Conservation (phyloP, 768 basidiomycete species). For the Boletus coccyginus region DNA sequence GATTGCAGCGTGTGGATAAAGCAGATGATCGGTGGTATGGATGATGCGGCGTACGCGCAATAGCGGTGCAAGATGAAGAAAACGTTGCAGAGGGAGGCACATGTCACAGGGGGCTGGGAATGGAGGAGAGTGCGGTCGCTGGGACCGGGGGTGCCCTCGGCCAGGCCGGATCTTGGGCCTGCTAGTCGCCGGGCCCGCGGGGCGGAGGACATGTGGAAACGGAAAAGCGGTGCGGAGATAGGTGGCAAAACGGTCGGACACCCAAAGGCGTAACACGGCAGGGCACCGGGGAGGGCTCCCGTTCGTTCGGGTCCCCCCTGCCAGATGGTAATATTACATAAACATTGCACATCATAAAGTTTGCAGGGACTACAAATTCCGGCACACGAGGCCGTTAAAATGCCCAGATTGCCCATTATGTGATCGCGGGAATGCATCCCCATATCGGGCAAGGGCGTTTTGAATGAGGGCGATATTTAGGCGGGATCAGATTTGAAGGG, state of each 20-base stretch:
- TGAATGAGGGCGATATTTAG: constrained; percentile 30
- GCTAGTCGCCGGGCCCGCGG: constrained; percentile 28
- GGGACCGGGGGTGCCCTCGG: constrained; percentile 22
- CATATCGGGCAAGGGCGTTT: constrained; percentile 11
- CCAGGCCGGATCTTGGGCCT: constrained; percentile 26
- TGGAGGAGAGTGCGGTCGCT: constrained; percentile 1
- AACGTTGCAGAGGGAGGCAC: constrained; percentile 29
- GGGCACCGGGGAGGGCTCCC: constrained; percentile 29
- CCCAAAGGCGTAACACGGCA: constrained; percentile 16
- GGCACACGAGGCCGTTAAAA: constrained; percentile 33
- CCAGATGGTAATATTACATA: constrained; percentile 30
- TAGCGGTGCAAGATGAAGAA: constrained; percentile 31
- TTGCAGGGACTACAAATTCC: constrained; percentile 33
- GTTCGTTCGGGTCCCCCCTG: not conserved
- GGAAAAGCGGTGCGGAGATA: constrained; percentile 19
- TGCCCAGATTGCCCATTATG: constrained; percentile 19
- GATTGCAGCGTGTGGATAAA: constrained; percentile 23
- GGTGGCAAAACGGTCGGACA: constrained; percentile 13
- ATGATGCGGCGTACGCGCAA: constrained; percentile 25
- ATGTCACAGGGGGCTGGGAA: constrained; percentile 18
- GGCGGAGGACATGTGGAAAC: constrained; percentile 3
- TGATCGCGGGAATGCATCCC: not conserved
- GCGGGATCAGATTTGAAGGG: constrained; percentile 23
- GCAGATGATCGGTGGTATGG: constrained; percentile 19
- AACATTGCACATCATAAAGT: constrained; percentile 21